phyloP scores from a whole-genome alignment of 805 yeast genomes.

The Nakazawaea ambrosiae region DNA sequence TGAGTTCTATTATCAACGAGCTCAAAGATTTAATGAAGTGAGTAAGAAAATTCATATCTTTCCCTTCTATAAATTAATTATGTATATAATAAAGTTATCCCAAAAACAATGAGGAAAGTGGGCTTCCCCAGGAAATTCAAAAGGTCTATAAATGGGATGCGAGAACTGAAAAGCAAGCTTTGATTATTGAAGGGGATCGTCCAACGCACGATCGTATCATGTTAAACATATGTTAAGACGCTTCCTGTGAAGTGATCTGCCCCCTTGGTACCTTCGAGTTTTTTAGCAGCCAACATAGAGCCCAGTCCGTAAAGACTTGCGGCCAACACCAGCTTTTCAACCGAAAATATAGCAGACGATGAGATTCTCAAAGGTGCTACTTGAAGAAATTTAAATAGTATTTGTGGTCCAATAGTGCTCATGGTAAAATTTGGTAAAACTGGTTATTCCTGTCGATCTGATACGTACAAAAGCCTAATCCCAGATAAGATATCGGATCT shows the following conservation, averaged over 20 bases:
- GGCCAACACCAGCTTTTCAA: constrained; percentile 6
- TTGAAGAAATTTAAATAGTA: constrained; percentile 4
- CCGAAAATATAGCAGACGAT: not conserved
- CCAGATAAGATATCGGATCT: too few relatives aligned
- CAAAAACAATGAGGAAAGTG: not conserved
- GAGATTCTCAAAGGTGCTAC: not conserved
- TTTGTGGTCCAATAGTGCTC: constrained; percentile 8
- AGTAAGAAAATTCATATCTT: too few relatives aligned
- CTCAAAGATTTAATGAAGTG: constrained; percentile 1
- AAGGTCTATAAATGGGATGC: not conserved
- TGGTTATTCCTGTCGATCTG: too few relatives aligned
- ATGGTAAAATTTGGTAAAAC: constrained; percentile 1
- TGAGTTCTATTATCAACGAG: not conserved
- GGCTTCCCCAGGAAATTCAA: not conserved
- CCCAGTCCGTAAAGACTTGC: constrained; percentile 3
- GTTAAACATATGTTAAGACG: constrained; percentile 4
- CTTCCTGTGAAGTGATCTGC: constrained; percentile 2
- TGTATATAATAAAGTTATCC: too few relatives aligned
- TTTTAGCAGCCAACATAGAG: not conserved
- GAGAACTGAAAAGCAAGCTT: constrained; percentile 1
- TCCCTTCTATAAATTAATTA: too few relatives aligned
- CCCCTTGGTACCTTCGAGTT: not conserved
- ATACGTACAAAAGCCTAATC: too few relatives aligned
- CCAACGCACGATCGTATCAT: too few relatives aligned
- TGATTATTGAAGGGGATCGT: too few relatives aligned